Evolutionary conservation across 805 yeast genomes (phyloP), one percentile per base, ranked within the genome.

Genomic region (Metschnikowia cubensis): DNA sequence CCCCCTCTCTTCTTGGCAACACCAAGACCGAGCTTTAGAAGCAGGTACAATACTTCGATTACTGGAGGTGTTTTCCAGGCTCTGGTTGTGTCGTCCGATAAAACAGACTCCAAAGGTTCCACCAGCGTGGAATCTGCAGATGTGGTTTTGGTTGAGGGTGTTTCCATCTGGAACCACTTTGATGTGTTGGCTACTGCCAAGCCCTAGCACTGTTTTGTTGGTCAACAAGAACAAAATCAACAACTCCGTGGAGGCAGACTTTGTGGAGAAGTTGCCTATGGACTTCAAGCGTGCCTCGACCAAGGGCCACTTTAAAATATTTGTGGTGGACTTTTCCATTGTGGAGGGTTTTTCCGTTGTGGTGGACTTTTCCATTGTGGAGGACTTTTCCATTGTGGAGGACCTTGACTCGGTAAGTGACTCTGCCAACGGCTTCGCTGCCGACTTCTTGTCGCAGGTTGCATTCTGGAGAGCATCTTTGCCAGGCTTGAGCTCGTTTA

Each of bases 1-100:
- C 90, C 0, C 86, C 83, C 53, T 74, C 88, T 20, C 74, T 86
- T 57, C 2, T 74, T 86, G 61, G 85, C 58, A 79, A 79, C 51
- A 62, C 75, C 46, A 72, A 80, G 50, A 61, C 68, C 85, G 50
- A 68, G 77, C 47, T 77, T 80, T 65, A 76, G 86, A 65, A 77
- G 86, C 46, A 80, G 80, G 61, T 89, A 74, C 60, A 96, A 92
- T 66, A 90, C 88, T 65, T 64, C 75, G 35, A 71, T 81, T 14
- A 80, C 79, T 46, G 92, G 91, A 34, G 97, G 97, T 54, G 63
- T 81, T 7, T 83, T 84, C 64, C 88, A 85, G 66, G 78, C 90
- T 35, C 87, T 85, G 61, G 70, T 86, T 45, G 67, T 73, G 25
- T 69, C 77, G 6, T 52, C 64, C 6, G 32, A 51, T 18, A 42